Evolutionary conservation across 2,329 filamentous ascomycete genomes (phyloP).

Genomic region (Fusarium proliferatum): DNA sequence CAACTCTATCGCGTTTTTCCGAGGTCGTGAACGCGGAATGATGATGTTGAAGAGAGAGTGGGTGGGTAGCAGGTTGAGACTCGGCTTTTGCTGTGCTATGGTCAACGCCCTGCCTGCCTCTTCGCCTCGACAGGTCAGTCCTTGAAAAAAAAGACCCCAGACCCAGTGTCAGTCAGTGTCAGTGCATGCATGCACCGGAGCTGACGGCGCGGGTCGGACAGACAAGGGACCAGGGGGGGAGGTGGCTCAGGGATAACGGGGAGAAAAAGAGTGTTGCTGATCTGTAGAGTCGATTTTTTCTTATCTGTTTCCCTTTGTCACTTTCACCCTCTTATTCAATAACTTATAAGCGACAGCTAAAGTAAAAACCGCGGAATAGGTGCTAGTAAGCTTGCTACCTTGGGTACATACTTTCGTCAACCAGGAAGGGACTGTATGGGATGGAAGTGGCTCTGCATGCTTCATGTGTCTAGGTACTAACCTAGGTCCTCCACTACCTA

Average conservation of each 20-base stretch:
- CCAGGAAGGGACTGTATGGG: background rate
- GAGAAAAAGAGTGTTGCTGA: conserved; percentile 7
- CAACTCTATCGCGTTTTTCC: conserved; percentile 48
- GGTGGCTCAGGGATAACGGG: conserved; percentile 9
- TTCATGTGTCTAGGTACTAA: background rate
- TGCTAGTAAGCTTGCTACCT: background rate
- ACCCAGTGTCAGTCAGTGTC: conserved; percentile 28
- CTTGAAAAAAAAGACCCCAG: conserved; percentile 22
- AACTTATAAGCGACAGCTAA: conserved; percentile 8
- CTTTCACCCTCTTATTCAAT: conserved; percentile 1
- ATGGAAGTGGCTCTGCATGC: background rate
- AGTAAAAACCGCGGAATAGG: background rate
- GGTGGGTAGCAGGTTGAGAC: conserved; percentile 39
- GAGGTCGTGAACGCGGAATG: conserved; percentile 47
- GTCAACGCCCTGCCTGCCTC: conserved; percentile 23
- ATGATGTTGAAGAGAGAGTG: conserved; percentile 40
- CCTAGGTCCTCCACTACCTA: background rate
- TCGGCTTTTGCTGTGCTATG: conserved; percentile 27
- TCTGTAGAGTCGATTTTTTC: background rate
- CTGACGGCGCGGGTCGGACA: conserved; percentile 41
- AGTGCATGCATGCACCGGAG: conserved; percentile 36
- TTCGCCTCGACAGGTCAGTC: conserved; percentile 7
- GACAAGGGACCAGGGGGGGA: conserved; percentile 33
- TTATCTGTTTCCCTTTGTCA: background rate
- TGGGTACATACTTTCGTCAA: background rate